Base-by-base conservation (phyloP, 768 basidiomycete genomes). In the Kwoniella heveanensis region DNA sequence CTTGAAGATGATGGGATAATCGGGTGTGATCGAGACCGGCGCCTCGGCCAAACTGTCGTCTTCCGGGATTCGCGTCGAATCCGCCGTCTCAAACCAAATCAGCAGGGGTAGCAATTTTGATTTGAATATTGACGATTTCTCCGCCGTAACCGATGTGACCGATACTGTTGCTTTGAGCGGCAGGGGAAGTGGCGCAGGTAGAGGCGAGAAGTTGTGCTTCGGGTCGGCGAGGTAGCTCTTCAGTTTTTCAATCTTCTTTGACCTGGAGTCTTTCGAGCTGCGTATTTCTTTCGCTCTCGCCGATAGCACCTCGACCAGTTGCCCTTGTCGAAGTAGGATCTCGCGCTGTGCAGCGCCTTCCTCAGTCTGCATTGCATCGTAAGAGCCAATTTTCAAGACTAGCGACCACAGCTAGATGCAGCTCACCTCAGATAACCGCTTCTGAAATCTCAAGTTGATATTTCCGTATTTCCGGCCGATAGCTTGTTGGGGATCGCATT, bases 1-100 rank as follows among this genome's bases (percentile, higher is more conserved):
- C 81, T 98, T 99, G 85, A 98, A 97, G 64, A 99, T 98, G 55
- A 97, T 86, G 0, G 94, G 90, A 79, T 90, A 98, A 76, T 93
- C 90, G 8, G 68, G 72, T 7, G 64, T 67, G 30, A 76, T 71
- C 22, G 66, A 49, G 27, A 66, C 60, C 2, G 64, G 54, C n/a
- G 65, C 66, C 17, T 87, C 85, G 10, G 90, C 37, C 7, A 37
- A 25, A 13, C 6, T 39, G 5, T 69, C 69, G 30, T 67, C 65
- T 39, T 70, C 70, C 10, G 54, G 29, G 1, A 37, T 8, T 1
- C 56, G 54, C 39, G 56, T 64, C 12, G 64, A 88, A 60, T 91
- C 89, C 10, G 87, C 83, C 69, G 90, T 90, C 70, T 91, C 88
- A 80, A 98, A 95, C 79, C 90, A 92, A 19, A 99, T 83, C 21